These are phyloP conservation scores for Candida palmyrensis DNA, from an alignment of 805 yeast genomes.

Conservation along the genomic window DNA sequence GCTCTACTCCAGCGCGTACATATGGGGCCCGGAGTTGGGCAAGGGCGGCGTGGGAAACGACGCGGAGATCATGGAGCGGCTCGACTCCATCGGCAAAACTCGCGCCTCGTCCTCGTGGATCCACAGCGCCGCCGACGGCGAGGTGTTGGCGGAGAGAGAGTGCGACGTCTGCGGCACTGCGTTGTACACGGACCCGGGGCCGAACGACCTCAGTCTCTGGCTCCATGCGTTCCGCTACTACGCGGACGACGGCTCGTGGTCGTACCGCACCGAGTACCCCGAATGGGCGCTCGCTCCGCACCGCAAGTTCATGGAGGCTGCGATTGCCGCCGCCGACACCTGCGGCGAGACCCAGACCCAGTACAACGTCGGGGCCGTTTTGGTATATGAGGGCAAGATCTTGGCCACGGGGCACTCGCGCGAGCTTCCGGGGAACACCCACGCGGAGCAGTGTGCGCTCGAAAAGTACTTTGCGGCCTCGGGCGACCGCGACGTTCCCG, in stretches of 20 bases:
- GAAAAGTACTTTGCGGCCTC: constrained; percentile 55
- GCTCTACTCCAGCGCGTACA: constrained; percentile 66
- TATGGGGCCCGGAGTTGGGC: constrained; percentile 82
- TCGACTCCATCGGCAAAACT: constrained; percentile 70
- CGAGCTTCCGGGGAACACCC: constrained; percentile 91
- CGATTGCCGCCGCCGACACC: constrained; percentile 71
- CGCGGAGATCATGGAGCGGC: constrained; percentile 38
- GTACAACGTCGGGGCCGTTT: constrained; percentile 89
- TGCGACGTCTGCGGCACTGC: constrained; percentile 69
- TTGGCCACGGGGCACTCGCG: constrained; percentile 85
- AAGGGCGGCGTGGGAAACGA: constrained; percentile 49
- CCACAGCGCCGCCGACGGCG: constrained; percentile 58
- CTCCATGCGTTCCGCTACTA: constrained; percentile 84
- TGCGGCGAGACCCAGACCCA: constrained; percentile 83
- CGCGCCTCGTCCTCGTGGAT: constrained; percentile 65
- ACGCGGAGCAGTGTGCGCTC: constrained; percentile 94
- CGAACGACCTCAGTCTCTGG: constrained; percentile 83
- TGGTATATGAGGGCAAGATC: constrained; percentile 56
- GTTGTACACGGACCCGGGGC: constrained; percentile 82
- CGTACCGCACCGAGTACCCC: constrained; percentile 71
- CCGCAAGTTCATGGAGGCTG: constrained; percentile 62
- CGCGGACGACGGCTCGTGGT: constrained; percentile 57
- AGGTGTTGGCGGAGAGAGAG: constrained; percentile 48
- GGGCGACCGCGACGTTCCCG: constrained; percentile 47
- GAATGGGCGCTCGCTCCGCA: constrained; percentile 73